Conservation (phyloP, 441 rosid species). For the Erysimum cheiri region DNA sequence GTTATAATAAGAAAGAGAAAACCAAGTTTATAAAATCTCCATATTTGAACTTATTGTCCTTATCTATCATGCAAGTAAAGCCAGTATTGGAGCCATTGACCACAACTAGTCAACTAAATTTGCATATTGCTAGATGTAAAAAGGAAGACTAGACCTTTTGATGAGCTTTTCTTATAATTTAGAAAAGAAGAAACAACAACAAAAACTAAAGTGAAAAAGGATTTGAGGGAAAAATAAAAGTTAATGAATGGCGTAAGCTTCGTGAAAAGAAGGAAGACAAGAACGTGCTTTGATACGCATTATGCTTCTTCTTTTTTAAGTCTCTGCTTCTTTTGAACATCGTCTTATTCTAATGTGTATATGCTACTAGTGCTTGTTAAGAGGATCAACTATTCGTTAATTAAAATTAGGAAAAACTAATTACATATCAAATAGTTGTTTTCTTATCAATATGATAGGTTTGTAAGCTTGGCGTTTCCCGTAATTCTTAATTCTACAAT, state of each 20-base stretch:
- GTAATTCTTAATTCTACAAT: not conserved
- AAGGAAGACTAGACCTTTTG: constrained; percentile 8
- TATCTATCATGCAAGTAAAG: no score
- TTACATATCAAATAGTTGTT: not conserved
- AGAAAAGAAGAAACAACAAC: not conserved
- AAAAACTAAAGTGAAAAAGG: not conserved
- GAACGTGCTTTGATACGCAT: constrained; percentile 19
- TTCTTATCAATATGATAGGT: no score
- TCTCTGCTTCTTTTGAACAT: constrained; percentile 14
- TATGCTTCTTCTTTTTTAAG: constrained; percentile 4
- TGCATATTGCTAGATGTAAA: not conserved
- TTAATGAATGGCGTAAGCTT: constrained; percentile 18
- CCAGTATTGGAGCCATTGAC: not conserved
- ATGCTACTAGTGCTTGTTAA: not conserved
- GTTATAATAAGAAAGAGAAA: no score
- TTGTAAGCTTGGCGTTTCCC: not conserved
- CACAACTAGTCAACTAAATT: not conserved
- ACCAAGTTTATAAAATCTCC: no score
- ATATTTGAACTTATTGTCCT: no score
- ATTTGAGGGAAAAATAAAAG: constrained; percentile 9
- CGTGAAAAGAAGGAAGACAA: constrained; percentile 9
- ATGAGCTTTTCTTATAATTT: not conserved
- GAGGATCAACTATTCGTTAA: not conserved
- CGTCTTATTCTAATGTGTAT: not conserved
- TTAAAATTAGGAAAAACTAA: not conserved